phyloP scores from a whole-genome alignment of 1,284 basidiomycete genomes.

The Laetiporus sulphureus region DNA sequence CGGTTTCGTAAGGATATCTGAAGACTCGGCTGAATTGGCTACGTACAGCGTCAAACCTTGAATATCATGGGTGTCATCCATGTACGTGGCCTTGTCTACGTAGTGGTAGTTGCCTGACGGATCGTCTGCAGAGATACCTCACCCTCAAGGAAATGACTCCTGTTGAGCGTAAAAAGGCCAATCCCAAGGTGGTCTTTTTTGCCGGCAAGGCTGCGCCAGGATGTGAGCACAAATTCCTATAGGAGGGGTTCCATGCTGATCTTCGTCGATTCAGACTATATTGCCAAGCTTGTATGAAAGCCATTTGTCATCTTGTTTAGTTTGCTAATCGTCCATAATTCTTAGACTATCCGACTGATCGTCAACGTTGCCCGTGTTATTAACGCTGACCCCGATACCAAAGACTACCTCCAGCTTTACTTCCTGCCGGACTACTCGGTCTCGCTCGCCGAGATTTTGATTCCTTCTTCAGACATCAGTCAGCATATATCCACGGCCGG shows the following conservation, averaged over 20 bases:
- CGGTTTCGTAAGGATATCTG: conserved; percentile 2
- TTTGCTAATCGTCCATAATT: not conserved
- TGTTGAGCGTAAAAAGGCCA: conserved; percentile 73
- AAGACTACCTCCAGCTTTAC: conserved; percentile 74
- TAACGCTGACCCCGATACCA: conserved; percentile 84
- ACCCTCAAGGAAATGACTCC: conserved; percentile 72
- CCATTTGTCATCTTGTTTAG: not conserved
- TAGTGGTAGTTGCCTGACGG: conserved; percentile 1
- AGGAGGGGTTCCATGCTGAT: not conserved
- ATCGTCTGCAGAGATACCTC: conserved; percentile 61
- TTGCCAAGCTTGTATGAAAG: conserved; percentile 61
- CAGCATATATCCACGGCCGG: conserved; percentile 94
- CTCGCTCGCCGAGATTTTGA: conserved; percentile 84
- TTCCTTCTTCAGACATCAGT: conserved; percentile 86
- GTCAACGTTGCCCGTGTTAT: conserved; percentile 83
- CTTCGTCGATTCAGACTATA: conserved; percentile 46
- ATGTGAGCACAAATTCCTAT: conserved; percentile 43
- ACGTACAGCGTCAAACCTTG: conserved; percentile 76
- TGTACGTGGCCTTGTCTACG: conserved; percentile 34
- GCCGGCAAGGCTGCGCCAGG: conserved; percentile 85
- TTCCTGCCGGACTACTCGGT: conserved; percentile 89
- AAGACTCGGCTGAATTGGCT: conserved; percentile 2
- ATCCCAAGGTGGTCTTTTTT: conserved; percentile 82
- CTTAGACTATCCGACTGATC: conserved; percentile 83
- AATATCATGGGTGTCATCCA: conserved; percentile 86